Evolutionary conservation across 441 rosid genomes (phyloP).

Genomic region (Viola pubescens): DNA sequence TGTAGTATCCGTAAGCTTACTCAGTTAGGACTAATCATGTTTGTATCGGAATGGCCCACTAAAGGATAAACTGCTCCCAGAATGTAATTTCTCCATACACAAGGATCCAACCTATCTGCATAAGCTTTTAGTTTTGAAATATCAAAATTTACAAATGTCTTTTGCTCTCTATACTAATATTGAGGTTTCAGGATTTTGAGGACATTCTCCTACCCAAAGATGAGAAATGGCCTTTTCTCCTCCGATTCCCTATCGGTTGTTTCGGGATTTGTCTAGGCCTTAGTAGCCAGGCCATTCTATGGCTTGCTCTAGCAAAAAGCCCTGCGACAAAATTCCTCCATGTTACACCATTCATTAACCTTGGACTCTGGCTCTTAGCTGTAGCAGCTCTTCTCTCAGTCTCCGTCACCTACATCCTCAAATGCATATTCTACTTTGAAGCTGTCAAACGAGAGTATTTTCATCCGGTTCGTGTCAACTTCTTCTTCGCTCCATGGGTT

Average conservation of each 20-base stretch:
- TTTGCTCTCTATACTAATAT: too few relatives aligned
- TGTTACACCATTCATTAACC: slow-evolving; percentile 52
- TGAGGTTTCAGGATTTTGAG: slow-evolving; percentile 53
- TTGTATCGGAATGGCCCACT: too few relatives aligned
- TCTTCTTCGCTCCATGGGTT: slow-evolving; percentile 95
- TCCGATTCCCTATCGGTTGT: slow-evolving; percentile 78
- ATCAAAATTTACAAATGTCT: too few relatives aligned
- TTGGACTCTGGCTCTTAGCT: slow-evolving; percentile 58
- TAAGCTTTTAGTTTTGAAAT: too few relatives aligned
- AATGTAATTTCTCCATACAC: too few relatives aligned
- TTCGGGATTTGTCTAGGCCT: slow-evolving; percentile 84
- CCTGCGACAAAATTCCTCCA: slow-evolving; percentile 66
- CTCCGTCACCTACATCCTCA: slow-evolving; percentile 59
- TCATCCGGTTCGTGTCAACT: slow-evolving; percentile 78
- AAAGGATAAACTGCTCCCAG: too few relatives aligned
- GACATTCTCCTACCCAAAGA: slow-evolving; percentile 87
- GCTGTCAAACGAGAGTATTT: slow-evolving; percentile 80
- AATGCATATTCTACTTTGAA: slow-evolving; percentile 79
- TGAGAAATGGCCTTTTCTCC: slow-evolving; percentile 85
- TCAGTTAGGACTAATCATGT: too few relatives aligned
- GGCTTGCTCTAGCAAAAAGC: slow-evolving; percentile 68
- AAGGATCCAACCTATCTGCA: too few relatives aligned
- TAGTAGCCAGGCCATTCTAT: slow-evolving; percentile 84
- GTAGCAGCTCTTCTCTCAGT: slow-evolving; percentile 47
- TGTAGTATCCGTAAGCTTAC: neutral